Evolutionary conservation across 768 basidiomycete genomes (phyloP), one percentile per base, ranked within the genome.

Genomic region (Xerocomellus chrysenteron): DNA sequence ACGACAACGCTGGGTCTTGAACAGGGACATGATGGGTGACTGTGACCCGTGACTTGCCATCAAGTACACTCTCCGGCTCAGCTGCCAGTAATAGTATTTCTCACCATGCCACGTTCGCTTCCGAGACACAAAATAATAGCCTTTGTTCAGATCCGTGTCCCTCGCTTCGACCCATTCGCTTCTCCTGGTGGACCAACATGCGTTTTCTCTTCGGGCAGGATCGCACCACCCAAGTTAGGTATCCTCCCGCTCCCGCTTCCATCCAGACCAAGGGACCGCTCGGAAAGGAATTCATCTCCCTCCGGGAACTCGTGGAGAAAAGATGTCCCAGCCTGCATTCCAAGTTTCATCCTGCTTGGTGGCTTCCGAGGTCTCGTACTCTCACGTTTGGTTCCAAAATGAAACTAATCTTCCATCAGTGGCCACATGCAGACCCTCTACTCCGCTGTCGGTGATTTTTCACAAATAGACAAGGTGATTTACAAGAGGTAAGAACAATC

Each of bases 1-100:
- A 30, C 81, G 80, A 68, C 80, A 82, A 32, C 74, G 74, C 55
- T 76, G 70, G 42, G 72, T 78, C 66, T 81, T 81, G 68, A 74
- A 79, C 44, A 68, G 44, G 36, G 70, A 73, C 70, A 72, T 72
- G 48, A 41, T 56, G 53, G 45, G 62, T 67, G 65, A 69, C 57
- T 3, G 65, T 61, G 62, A 61, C 57, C n/a, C 4, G 65, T 63
- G 60, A 65, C 59, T 24, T 52, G 40, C 26, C n/a, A 36, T 51
- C 32, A 35, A 35, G 21, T 21, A 21, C 21, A 21, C 21, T 21
- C 21, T 21, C 21, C 21, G 21, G 21, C 21, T 21, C 21, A 21
- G 21, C 21, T 21, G 21, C 21, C 21, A 21, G 21, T 21, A 21
- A 21, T 4, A 33, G 32, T 33, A 12, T 35, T 35, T 55, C 43